Percentiles rank a stretch among this genome's conserved stretches.
Conservation (phyloP, 2,329 filamentous ascomycete species). For the Calonectria hongkongensis region DNA sequence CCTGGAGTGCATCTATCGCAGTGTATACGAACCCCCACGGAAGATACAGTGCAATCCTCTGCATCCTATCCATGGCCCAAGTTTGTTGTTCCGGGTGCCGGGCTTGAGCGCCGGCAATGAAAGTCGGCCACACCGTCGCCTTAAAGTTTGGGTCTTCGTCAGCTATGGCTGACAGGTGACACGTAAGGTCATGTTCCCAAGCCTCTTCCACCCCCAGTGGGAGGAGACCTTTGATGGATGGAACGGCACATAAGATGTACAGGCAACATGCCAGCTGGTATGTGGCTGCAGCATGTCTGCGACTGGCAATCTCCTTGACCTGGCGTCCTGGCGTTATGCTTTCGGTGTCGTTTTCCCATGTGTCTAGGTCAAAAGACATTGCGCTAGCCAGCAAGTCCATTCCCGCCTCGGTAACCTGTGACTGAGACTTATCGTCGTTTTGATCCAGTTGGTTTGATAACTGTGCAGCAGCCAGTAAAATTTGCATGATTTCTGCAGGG, state of each 20-base stretch:
- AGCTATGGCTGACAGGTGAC: conserved; percentile 64
- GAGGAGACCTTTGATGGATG: conserved; percentile 44
- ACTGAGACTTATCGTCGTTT: conserved; percentile 27
- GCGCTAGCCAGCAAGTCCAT: neutral
- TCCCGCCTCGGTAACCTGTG: neutral
- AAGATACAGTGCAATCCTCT: conserved; percentile 60
- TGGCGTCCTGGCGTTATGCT: conserved; percentile 1
- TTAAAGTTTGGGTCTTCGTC: conserved; percentile 72
- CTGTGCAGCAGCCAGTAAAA: conserved; percentile 64
- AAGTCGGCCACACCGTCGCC: conserved; percentile 73
- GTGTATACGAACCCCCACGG: conserved; percentile 70
- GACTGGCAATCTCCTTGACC: neutral
- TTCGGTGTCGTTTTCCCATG: conserved; percentile 8
- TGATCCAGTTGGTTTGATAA: conserved; percentile 58
- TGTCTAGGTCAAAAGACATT: conserved; percentile 2
- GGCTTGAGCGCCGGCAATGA: conserved; percentile 72
- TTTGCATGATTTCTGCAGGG: conserved; percentile 64
- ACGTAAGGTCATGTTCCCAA: conserved; percentile 3
- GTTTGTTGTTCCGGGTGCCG: conserved; percentile 62
- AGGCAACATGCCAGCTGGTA: conserved; percentile 21
- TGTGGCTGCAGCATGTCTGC: neutral
- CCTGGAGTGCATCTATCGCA: conserved; percentile 65
- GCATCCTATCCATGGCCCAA: conserved; percentile 69
- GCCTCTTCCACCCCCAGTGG: neutral
- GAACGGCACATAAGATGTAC: conserved; percentile 55